Evolutionary conservation across 2,329 filamentous ascomycete species (phyloP).

Genomic region (Aulographum hederae): DNA sequence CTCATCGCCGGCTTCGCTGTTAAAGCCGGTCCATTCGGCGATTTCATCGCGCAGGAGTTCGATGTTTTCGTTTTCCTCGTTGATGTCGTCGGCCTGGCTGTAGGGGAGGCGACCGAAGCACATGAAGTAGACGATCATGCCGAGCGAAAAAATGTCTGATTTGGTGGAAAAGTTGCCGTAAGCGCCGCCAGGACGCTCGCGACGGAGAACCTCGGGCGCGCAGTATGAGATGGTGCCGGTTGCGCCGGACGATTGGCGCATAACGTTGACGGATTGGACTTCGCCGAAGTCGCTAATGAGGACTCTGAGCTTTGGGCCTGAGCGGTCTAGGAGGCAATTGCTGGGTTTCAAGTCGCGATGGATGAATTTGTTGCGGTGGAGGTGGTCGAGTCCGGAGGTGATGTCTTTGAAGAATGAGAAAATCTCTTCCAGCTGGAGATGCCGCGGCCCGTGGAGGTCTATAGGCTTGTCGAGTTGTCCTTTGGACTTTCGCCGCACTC

Average conservation of each 20-base stretch:
- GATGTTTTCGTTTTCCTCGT: slow-evolving; percentile 85
- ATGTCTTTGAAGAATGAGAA: slow-evolving; percentile 95
- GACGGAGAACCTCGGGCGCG: slow-evolving; percentile 75
- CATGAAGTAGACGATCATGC: slow-evolving; percentile 97
- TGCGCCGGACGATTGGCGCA: slow-evolving; percentile 75
- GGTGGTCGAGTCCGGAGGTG: slow-evolving; percentile 73
- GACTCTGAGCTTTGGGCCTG: slow-evolving; percentile 51
- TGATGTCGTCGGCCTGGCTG: slow-evolving; percentile 58
- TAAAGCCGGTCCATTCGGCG: slow-evolving; percentile 66
- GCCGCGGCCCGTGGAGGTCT: slow-evolving; percentile 32
- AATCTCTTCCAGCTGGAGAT: slow-evolving; percentile 70
- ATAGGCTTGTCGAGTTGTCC: slow-evolving; percentile 49
- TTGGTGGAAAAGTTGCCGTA: slow-evolving; percentile 94
- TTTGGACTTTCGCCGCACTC: slow-evolving; percentile 64
- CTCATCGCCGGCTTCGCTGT: no score
- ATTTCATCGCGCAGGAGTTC: slow-evolving; percentile 77
- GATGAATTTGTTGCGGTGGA: slow-evolving; percentile 84
- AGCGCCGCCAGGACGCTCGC: slow-evolving; percentile 41
- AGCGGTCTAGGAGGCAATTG: slow-evolving; percentile 68
- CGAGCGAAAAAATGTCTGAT: slow-evolving; percentile 93
- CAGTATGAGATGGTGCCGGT: slow-evolving; percentile 97
- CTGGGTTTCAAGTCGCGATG: slow-evolving; percentile 92
- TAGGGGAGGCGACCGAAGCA: slow-evolving; percentile 88
- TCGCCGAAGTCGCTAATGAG: slow-evolving; percentile 97
- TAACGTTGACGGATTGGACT: slow-evolving; percentile 67